Base-by-base conservation (phyloP, 805 yeast species). In the Hagleromyces aurorensis region DNA sequence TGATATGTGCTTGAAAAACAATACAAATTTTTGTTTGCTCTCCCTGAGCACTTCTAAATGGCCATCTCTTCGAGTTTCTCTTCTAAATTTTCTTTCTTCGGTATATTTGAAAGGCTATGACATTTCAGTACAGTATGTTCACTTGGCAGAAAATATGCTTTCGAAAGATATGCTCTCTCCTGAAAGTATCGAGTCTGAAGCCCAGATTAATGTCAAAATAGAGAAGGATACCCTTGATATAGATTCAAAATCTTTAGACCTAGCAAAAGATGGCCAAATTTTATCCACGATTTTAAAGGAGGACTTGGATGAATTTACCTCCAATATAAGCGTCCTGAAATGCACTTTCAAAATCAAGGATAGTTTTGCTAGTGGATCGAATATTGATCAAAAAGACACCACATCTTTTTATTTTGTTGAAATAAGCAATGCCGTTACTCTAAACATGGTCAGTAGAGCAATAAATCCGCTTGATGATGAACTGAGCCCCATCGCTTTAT, bases 51-150 rank as follows among this genome's bases (percentile, higher is more conserved):
- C 43, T 9, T 20, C 25, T 12, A 38, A 46, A 16, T 43, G 48
- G 44, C 21, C 25, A 18, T 27, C 32, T 16, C 25, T 44, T 11
- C 30, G 43, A 19, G 21, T 22, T n/a, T 33, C 38, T 3, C 23
- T 50, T 10, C 14, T 45, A n/a, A 30, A 42, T 13, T 47, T 45
- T 23, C 13, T 48, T n/a, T 17, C 26, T 13, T 23, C 31, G 14
- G 40, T 36, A 16, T 47, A 41, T 23, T 28, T 29, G 11, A 25
- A 30, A 4, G 32, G 35, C 4, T 48, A 35, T 25, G 32, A 37
- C 6, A 42, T 52, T 16, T 15, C 30, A 6, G 29, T 43, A 11
- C 57, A 53, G 23, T 41, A 46, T 28, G 52, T 53, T 12, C 44
- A 43, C 19, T 36, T 53, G 13, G 44, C 48, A 13, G 55, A 53